Base-by-base conservation (phyloP, 352 stramenopile species). In the Phytophthora pluvialis region DNA sequence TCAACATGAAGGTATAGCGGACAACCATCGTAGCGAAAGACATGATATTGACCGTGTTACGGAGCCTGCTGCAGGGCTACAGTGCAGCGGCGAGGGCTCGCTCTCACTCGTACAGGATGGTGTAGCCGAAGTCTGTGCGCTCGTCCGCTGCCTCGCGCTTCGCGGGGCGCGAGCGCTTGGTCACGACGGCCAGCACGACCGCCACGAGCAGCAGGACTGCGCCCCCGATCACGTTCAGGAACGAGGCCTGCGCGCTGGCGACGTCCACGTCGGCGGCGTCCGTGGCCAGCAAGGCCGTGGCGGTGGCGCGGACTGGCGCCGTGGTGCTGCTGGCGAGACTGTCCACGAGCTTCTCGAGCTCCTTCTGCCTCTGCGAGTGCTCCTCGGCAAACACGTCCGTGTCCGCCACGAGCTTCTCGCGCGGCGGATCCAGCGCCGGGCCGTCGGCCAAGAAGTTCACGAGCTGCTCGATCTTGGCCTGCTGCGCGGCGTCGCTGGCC, bases 121-220 rank as follows among this genome's bases (percentile, higher is more conserved):
- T 66, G 45, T 80, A 80, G 55, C 57, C 57, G 31, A 75, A 78
- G 39, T 70, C 72, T 21, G 67, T 61, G 31, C 56, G 42, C 16
- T 55, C 47, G 9, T 75, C 49, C 16, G 51, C 28, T 28, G 55
- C 21, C 32, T 66, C 29, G 10, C 33, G 33, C 18, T 69, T 64
- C 36, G 49, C 21, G 21, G 21, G 32, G 25, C 35, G 38, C 25
- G 64, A 62, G 2, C 58, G 65, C 18, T 68, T 77, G 33, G 65
- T 56, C 52, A 75, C 59, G n/a, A 67, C 69, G 1, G 18, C 45
- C 28, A 80, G 7, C 26, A 75, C 54, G 15, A 70, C 60, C 0
- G 56, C 60, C 9, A 67, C 69, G 11, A 80, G 48, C 56, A 80
- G 58, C 59, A 77, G 25, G 18, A 58, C 69, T 3, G 55, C 64